Conservation (phyloP, 441 rosid species). For the Jatropha podagrica region DNA sequence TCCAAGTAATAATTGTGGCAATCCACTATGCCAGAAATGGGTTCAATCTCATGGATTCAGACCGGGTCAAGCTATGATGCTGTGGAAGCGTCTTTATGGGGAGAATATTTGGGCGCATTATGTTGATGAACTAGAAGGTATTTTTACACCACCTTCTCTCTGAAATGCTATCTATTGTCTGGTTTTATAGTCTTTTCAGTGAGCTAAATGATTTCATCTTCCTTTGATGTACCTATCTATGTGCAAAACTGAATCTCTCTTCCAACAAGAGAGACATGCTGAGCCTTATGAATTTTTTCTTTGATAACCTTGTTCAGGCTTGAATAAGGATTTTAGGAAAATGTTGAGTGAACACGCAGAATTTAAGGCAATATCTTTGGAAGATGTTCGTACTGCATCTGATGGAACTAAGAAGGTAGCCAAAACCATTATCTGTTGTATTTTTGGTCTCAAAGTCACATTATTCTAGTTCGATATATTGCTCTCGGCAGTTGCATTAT, state of each 20-base stretch:
- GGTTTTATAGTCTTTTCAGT: neutral
- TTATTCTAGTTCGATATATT: neutral
- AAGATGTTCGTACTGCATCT: slow-evolving; percentile 61
- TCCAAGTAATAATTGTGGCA: neutral
- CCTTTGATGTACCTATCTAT: neutral
- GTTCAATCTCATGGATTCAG: slow-evolving; percentile 78
- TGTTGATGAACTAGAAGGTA: slow-evolving; percentile 69
- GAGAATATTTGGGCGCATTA: slow-evolving; percentile 64
- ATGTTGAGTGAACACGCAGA: slow-evolving; percentile 63
- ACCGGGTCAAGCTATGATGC: slow-evolving; percentile 90
- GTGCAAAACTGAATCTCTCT: neutral
- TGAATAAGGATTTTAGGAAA: slow-evolving; percentile 83
- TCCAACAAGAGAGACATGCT: neutral
- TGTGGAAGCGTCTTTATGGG: slow-evolving; percentile 85
- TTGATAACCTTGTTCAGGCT: slow-evolving; percentile 37
- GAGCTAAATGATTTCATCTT: neutral
- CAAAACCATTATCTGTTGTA: slow-evolving; percentile 13
- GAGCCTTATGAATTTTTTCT: neutral
- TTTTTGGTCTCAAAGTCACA: neutral
- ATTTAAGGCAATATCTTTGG: slow-evolving; percentile 63
- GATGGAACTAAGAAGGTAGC: slow-evolving; percentile 92
- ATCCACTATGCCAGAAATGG: slow-evolving; percentile 56
- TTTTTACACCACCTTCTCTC: neutral
- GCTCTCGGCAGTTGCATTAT: slow-evolving; percentile 13
- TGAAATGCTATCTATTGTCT: neutral